Evolutionary conservation across 2,329 filamentous ascomycete genomes (phyloP).

Genomic region (Cladophialophora immunda): DNA sequence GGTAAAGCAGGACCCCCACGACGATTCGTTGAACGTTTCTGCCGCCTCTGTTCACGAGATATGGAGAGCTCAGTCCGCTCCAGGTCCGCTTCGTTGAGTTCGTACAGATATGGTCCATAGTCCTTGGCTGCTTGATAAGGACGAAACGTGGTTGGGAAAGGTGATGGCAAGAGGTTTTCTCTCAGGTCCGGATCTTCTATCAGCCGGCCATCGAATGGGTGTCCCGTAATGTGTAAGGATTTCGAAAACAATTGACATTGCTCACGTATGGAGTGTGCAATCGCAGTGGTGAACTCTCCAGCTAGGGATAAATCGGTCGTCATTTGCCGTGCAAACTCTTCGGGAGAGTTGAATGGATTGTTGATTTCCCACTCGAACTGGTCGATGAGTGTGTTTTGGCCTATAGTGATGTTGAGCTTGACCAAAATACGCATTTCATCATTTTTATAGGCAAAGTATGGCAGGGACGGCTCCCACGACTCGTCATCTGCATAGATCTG

Average conservation of each 20-base stretch:
- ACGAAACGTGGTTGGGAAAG: slow-evolving; percentile 82
- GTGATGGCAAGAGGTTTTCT: slow-evolving; percentile 84
- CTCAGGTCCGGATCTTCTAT: slow-evolving; percentile 91
- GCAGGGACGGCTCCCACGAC: slow-evolving; percentile 84
- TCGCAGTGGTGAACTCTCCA: slow-evolving; percentile 95
- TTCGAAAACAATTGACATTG: slow-evolving; percentile 94
- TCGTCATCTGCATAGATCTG: slow-evolving; percentile 91
- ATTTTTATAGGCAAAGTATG: slow-evolving; percentile 95
- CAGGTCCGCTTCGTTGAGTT: slow-evolving; percentile 87
- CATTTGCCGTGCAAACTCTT: slow-evolving; percentile 92
- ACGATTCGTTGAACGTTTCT: slow-evolving; percentile 94
- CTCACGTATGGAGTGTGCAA: slow-evolving; percentile 96
- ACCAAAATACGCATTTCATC: slow-evolving; percentile 97
- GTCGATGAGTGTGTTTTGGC: slow-evolving; percentile 89
- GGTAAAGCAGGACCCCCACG: slow-evolving; percentile 90
- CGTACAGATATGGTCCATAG: slow-evolving; percentile 91
- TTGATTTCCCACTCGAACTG: slow-evolving; percentile 99
- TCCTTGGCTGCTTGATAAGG: slow-evolving; percentile 94
- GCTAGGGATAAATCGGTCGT: slow-evolving; percentile 87
- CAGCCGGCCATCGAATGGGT: slow-evolving; percentile 92
- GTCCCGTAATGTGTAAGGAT: slow-evolving; percentile 89
- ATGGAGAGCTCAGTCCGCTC: slow-evolving; percentile 92
- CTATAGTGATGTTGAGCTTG: slow-evolving; percentile 97
- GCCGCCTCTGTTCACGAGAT: slow-evolving; percentile 88
- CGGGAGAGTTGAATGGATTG: slow-evolving; percentile 89